These are phyloP conservation scores for Pouteria campechiana DNA, from an alignment of 179 eudicot genomes.

Conservation along the genomic window DNA sequence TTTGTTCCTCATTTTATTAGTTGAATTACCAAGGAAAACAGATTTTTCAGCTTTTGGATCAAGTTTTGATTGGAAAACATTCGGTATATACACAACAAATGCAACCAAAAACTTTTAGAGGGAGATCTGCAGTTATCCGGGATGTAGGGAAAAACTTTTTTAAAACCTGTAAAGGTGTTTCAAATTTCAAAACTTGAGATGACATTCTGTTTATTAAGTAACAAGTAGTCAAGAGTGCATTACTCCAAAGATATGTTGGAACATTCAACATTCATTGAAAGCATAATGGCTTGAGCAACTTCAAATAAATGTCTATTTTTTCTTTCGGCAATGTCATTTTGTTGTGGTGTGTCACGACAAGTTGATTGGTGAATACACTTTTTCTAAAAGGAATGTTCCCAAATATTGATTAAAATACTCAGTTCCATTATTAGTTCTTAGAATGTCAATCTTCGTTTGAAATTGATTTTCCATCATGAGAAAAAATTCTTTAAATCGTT, in stretches of 20 bases:
- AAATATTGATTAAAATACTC: not conserved
- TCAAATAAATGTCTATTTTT: not conserved
- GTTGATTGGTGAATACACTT: not conserved
- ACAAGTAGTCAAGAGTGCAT: not conserved
- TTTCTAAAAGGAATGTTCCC: not conserved
- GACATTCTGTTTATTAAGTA: not conserved
- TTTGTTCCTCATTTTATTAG: not conserved
- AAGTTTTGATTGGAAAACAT: not conserved
- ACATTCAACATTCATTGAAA: too few relatives aligned
- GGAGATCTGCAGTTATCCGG: not conserved
- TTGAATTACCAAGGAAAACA: not conserved
- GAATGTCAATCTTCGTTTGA: not conserved
- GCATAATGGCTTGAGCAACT: not conserved
- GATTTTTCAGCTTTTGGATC: not conserved
- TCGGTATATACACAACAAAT: not conserved
- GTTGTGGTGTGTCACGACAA: not conserved
- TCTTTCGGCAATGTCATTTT: too few relatives aligned
- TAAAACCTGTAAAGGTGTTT: not conserved
- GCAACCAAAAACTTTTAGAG: too few relatives aligned
- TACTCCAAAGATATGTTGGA: too few relatives aligned
- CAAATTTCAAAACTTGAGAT: constrained; percentile 1
- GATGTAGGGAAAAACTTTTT: not conserved
- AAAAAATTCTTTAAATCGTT: not conserved
- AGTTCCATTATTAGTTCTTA: not conserved
- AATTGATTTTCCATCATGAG: constrained; percentile 3